Conservation (phyloP, 208 protist species). For the Naegleria fowleri region DNA sequence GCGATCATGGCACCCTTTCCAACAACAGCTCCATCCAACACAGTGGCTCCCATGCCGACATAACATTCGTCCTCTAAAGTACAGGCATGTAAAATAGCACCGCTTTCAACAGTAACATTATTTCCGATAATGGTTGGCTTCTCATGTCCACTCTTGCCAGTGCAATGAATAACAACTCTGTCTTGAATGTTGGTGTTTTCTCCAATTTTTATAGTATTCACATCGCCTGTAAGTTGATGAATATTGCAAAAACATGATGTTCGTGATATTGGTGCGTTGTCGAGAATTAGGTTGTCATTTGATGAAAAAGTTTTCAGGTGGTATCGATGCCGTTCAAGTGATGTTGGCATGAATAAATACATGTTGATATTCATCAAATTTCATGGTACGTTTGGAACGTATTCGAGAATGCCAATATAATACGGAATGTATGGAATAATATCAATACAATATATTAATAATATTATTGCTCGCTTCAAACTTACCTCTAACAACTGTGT, state of each 20-base stretch:
- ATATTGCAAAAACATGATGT: neutral
- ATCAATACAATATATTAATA: too few relatives aligned
- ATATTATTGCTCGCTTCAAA: neutral
- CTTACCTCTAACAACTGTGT: slow-evolving; percentile 65
- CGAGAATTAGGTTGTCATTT: too few relatives aligned
- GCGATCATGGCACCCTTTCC: slow-evolving; percentile 74
- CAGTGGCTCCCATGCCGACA: slow-evolving; percentile 39
- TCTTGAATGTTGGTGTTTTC: slow-evolving; percentile 48
- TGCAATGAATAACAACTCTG: slow-evolving; percentile 39
- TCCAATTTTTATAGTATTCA: slow-evolving; percentile 35
- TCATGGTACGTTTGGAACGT: too few relatives aligned
- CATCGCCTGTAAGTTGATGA: slow-evolving; percentile 39
- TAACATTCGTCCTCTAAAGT: slow-evolving; percentile 40
- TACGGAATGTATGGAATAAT: too few relatives aligned
- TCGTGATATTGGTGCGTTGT: neutral
- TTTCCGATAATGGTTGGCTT: neutral
- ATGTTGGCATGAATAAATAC: too few relatives aligned
- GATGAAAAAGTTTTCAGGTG: too few relatives aligned
- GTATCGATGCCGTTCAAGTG: too few relatives aligned
- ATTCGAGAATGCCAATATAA: too few relatives aligned
- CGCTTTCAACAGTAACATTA: slow-evolving; percentile 44
- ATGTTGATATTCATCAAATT: too few relatives aligned
- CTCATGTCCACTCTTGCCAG: neutral
- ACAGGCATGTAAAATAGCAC: slow-evolving; percentile 44
- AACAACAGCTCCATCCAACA: slow-evolving; percentile 51